These are phyloP conservation scores for Citrus trifoliata DNA, from an alignment of 345 rosid species.

Conservation along the genomic window DNA sequence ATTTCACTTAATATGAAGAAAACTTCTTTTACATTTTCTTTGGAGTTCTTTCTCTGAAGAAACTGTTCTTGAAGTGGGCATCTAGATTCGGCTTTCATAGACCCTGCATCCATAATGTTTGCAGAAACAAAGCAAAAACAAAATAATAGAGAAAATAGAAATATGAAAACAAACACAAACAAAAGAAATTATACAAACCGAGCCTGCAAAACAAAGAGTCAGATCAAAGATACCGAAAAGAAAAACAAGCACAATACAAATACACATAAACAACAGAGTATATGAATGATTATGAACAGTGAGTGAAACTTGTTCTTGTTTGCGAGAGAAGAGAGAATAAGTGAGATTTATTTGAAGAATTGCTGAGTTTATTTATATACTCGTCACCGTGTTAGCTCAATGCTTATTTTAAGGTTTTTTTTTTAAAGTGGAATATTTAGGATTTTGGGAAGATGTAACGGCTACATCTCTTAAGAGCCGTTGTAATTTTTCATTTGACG, in stretches of 20 bases:
- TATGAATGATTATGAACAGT: not conserved
- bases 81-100: conserved; percentile 28
- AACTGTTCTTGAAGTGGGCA: conserved; percentile 44
- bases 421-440: too few relatives aligned
- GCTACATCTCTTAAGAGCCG: conserved; percentile 17
- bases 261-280: too few relatives aligned
- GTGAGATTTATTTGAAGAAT: not conserved
- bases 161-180: not conserved
- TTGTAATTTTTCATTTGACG: conserved; percentile 13
- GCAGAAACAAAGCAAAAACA: not conserved
- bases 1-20: not conserved
- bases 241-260: not conserved
- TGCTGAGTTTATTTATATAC: conserved; percentile 2
- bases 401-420: not conserved
- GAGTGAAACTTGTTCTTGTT: not conserved
- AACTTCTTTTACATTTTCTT: conserved; percentile 33
- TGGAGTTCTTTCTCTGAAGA: conserved; percentile 38
- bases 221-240: not conserved
- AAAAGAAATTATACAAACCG: not conserved
- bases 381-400: not conserved
- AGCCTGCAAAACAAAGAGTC: conserved; percentile 3
- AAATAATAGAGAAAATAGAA: not conserved
- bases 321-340: not conserved
- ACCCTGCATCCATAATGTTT: conserved; percentile 27
- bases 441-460: conserved; percentile 7